Conservation (phyloP, 129 eudicot genomes). For the Centaurea solstitialis region DNA sequence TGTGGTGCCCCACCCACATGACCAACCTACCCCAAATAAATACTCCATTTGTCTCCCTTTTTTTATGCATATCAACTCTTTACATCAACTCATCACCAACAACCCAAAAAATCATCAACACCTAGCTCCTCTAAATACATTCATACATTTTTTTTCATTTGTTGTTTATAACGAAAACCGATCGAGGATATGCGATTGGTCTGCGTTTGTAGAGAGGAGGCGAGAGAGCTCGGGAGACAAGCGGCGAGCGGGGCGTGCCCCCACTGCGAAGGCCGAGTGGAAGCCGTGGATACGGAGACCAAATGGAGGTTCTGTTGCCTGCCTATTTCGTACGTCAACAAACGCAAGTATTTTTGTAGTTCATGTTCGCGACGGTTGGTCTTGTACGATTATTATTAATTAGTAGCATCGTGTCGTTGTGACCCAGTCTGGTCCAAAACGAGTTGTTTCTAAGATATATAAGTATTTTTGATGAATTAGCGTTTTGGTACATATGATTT, state of each 20-base stretch:
- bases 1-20: background rate
- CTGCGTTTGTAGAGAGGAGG: constrained; percentile 29
- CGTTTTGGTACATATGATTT: background rate
- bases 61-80: background rate
- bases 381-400: constrained; percentile 15
- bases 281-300: constrained; percentile 40
- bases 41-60: constrained; percentile 6
- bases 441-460: background rate
- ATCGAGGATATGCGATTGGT: constrained; percentile 21
- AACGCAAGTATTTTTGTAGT: constrained; percentile 48
- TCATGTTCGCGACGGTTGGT: constrained; percentile 44
- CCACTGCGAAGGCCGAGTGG: constrained; percentile 42
- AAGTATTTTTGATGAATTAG: background rate
- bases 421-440: background rate
- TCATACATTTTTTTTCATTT: too few relatives aligned
- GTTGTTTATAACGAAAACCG: background rate
- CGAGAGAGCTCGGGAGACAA: constrained; percentile 38
- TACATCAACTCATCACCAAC: background rate
- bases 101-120: background rate
- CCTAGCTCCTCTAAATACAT: background rate
- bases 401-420: background rate
- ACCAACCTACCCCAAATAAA: constrained; percentile 32
- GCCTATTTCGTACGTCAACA: constrained; percentile 38
- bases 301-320: constrained; percentile 36
- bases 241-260: constrained; percentile 44